These are phyloP conservation scores for Verticillium longisporum DNA, from an alignment of 2,329 filamentous ascomycete species.

Conservation along the genomic window DNA sequence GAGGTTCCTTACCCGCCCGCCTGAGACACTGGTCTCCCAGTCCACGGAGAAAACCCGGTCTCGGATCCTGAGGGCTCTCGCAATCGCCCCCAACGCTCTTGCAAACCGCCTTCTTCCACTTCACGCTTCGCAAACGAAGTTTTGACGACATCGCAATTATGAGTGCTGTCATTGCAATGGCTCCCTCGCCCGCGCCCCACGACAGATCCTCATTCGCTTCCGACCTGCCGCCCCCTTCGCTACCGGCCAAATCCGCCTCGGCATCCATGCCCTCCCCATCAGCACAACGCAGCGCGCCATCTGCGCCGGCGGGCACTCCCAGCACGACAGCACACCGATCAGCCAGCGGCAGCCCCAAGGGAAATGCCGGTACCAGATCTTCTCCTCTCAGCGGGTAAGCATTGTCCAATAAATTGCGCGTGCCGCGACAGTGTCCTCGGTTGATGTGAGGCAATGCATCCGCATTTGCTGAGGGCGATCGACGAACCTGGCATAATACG, in stretches of 20 bases:
- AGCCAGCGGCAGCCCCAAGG: conserved; percentile 48
- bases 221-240: conserved; percentile 28
- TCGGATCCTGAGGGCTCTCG: background rate
- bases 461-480: background rate
- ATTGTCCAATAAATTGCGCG: background rate
- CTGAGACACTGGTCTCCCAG: background rate
- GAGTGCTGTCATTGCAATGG: conserved; percentile 64
- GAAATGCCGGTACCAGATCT: conserved; percentile 37
- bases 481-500: background rate
- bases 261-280: conserved; percentile 32
- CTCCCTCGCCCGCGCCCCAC: conserved; percentile 60
- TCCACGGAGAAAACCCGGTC: background rate
- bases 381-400: conserved; percentile 57
- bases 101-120: background rate
- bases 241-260: conserved; percentile 23
- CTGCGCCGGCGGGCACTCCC: conserved; percentile 30
- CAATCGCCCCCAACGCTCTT: background rate
- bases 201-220: conserved; percentile 53
- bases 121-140: conserved; percentile 7
- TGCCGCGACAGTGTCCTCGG: background rate
- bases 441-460: background rate
- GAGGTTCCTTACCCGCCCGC: background rate
- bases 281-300: conserved; percentile 29
- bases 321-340: conserved; percentile 39
- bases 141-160: conserved; percentile 34